Evolutionary conservation across 2,329 filamentous ascomycete species (phyloP), one percentile per base, ranked within the genome.

Genomic region (Elsinoe fawcettii): DNA sequence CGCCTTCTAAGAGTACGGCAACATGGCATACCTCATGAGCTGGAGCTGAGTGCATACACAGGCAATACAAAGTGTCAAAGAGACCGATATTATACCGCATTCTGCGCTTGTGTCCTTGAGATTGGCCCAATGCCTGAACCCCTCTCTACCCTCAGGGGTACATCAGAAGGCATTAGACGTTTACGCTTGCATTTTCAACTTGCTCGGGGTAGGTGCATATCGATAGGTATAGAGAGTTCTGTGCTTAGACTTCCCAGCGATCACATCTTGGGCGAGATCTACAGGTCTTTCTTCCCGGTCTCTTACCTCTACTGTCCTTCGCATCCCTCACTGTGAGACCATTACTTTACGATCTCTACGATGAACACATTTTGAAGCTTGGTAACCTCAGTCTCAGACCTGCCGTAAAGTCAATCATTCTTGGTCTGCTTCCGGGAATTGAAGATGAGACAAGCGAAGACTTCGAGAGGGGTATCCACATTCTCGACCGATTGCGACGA

Each of bases 361-460:
- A 97, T 71, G 83, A 79, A 5, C 82, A 95, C 69, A 83, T 99
- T 55, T 75, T 96, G 23, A 79, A 80, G 46, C 71, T 96, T 32
- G 81, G 91, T 61, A 77, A 85, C 30, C 77, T 79, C 58, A 81
- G 87, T 5, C 77, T 99, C 46, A 83, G 92, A 14, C 90, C 93
- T 2, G 90, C 92, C 1, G 80, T 97, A 73, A 96, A 96, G 71
- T 87, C 91, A 6, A 82, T 97, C 12, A 85, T 97, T 60, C 75
- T 99, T 18, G 86, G 89, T n/a, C 76, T 99, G 27, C 76, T 99
- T 2, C 93, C 93, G 0, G 93, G 91, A 0, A 74, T 99, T 2
- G 93, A 99, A 70, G 93, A 99, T 63, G 93, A 97, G 70, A 95
- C 90, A 7, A 95, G 91, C 63, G 93, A 99, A 68, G 95, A 99